These are phyloP conservation scores for Aspergillus piperis DNA, from an alignment of 2,329 filamentous ascomycete genomes.

Conservation along the genomic window DNA sequence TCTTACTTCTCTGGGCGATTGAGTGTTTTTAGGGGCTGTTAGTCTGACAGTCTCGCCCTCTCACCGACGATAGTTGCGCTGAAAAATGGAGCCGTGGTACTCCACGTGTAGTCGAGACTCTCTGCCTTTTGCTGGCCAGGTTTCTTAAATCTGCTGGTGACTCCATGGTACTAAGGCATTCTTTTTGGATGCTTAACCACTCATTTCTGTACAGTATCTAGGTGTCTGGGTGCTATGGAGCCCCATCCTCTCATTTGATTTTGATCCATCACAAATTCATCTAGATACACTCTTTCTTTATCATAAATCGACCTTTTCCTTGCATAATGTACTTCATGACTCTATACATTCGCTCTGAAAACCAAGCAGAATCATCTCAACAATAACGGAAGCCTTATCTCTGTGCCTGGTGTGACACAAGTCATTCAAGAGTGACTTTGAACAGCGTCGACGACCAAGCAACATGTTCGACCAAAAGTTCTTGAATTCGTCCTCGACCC, in stretches of 20 bases:
- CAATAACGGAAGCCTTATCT: constrained; percentile 6
- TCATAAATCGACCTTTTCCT: not conserved
- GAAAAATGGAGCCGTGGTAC: constrained; percentile 7
- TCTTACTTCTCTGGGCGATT: constrained; percentile 7
- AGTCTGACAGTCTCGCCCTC: constrained; percentile 3
- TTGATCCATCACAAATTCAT: not conserved
- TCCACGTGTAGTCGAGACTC: not conserved
- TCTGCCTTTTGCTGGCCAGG: not conserved
- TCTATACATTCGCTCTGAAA: not conserved
- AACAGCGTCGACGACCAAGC: not conserved
- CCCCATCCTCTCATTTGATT: not conserved
- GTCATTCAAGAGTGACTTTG: not conserved
- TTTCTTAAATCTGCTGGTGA: constrained; percentile 3
- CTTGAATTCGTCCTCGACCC: constrained; percentile 14
- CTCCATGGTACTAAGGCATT: not conserved
- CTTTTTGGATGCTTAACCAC: not conserved
- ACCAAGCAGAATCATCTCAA: not conserved
- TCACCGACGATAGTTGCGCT: constrained; percentile 15
- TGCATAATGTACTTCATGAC: not conserved
- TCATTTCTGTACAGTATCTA: not conserved
- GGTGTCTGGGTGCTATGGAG: not conserved
- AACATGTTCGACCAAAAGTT: constrained; percentile 16
- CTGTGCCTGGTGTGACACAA: constrained; percentile 2
- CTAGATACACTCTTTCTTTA: not conserved
- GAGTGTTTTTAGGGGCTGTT: constrained; percentile 2